phyloP scores from a whole-genome alignment of 1,139 yeast species.

The Spencermartinsiella ligniputridi region DNA sequence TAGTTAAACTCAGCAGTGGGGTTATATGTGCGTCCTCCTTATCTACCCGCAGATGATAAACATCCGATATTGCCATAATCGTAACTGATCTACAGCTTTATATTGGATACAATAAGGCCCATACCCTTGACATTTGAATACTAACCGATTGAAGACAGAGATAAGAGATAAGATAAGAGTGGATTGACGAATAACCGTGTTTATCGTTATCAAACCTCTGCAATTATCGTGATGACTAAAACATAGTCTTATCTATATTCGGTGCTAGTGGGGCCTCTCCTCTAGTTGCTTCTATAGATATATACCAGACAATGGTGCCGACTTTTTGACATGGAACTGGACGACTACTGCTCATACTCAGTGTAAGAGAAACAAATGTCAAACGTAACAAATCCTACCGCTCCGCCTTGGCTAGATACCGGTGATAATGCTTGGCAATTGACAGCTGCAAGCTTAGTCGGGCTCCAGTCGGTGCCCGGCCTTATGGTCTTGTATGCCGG shows the following conservation, averaged over 20 bases:
- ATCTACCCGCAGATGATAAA: too few relatives aligned
- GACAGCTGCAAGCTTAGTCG: slow-evolving; percentile 9
- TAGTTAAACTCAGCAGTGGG: too few relatives aligned
- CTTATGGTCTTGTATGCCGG: slow-evolving; percentile 10
- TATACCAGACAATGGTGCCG: background rate
- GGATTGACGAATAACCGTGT: background rate
- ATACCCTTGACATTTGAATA: too few relatives aligned
- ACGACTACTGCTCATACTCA: background rate
- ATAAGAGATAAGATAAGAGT: background rate
- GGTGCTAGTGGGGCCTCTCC: background rate
- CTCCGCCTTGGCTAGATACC: slow-evolving; percentile 10
- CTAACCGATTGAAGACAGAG: background rate
- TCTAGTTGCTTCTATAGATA: background rate
- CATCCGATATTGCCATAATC: too few relatives aligned
- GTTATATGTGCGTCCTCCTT: too few relatives aligned
- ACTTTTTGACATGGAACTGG: background rate
- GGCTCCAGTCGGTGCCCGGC: slow-evolving; percentile 8
- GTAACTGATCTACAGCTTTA: too few relatives aligned
- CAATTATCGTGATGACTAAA: background rate
- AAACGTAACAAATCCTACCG: slow-evolving; percentile 1
- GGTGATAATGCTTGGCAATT: slow-evolving; percentile 11
- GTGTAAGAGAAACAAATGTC: background rate
- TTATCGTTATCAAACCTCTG: background rate
- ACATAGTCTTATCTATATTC: background rate
- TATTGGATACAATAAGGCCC: too few relatives aligned